Percentiles rank a stretch among this genome's conserved stretches.
Evolutionary conservation across 305 asterid species (phyloP).

Genomic region (Stenogyne calaminthoides): DNA sequence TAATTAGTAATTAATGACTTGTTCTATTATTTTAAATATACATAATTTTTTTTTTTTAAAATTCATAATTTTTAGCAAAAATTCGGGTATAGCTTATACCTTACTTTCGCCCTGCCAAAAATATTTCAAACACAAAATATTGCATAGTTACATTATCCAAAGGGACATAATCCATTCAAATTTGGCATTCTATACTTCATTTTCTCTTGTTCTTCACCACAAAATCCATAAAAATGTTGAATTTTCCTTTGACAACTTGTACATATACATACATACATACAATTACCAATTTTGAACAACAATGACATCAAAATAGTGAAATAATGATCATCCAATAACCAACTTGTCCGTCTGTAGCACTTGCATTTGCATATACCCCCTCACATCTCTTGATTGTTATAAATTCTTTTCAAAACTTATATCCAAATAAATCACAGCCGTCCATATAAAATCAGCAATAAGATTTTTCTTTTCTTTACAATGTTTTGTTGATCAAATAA

Average conservation of each 20-base stretch:
- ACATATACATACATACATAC: background rate
- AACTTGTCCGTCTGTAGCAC: background rate
- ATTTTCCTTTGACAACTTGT: conserved; percentile 13
- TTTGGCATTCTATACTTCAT: background rate
- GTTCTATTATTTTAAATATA: too few species aligned
- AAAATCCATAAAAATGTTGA: conserved; percentile 16
- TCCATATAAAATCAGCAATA: conserved; percentile 14
- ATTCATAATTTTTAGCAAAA: too few species aligned
- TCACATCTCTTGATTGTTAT: conserved; percentile 5
- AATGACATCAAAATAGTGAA: conserved; percentile 24
- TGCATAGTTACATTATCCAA: too few species aligned
- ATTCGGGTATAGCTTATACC: too few species aligned
- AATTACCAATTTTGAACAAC: conserved; percentile 2
- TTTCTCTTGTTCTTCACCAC: background rate
- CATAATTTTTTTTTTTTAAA: too few species aligned
- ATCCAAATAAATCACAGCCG: conserved; percentile 25
- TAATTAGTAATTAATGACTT: too few species aligned
- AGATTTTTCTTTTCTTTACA: background rate
- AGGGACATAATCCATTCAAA: background rate
- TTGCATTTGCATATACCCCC: conserved; percentile 4
- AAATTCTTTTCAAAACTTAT: background rate
- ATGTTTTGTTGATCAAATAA: conserved; percentile 3
- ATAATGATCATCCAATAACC: conserved; percentile 26
- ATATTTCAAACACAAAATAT: too few species aligned
- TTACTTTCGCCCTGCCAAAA: too few species aligned